Evolutionary conservation across 768 basidiomycete species (phyloP).

Genomic region (Tulasnella calospora): DNA sequence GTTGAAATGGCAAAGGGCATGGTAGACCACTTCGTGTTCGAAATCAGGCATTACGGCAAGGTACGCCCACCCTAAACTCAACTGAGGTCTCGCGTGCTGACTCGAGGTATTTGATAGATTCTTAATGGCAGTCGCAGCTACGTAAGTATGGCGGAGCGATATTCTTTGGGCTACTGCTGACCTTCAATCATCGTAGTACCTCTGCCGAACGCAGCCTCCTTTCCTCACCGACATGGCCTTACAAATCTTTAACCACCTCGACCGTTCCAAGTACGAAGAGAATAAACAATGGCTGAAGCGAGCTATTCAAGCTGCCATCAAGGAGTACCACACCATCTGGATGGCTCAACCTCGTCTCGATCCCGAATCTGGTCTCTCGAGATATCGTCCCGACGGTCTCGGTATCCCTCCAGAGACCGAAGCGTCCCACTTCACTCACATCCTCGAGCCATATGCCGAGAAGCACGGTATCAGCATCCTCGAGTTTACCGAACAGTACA

Average conservation of each 20-base stretch:
- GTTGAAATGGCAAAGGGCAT: conserved; percentile 94
- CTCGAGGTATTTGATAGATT: conserved; percentile 41
- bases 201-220: conserved; percentile 93
- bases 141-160: conserved; percentile 32
- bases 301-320: conserved; percentile 95
- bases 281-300: conserved; percentile 91
- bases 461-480: conserved; percentile 90
- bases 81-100: background rate
- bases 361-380: conserved; percentile 86
- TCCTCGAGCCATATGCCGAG: conserved; percentile 88
- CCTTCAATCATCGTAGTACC: conserved; percentile 51
- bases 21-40: conserved; percentile 98
- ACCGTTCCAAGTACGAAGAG: conserved; percentile 69
- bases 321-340: conserved; percentile 99
- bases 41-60: conserved; percentile 97
- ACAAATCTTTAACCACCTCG: conserved; percentile 95
- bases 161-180: background rate
- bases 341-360: conserved; percentile 91
- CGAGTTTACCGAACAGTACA: conserved; percentile 97
- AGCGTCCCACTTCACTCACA: conserved; percentile 95
- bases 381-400: conserved; percentile 87
- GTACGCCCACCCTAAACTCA: conserved; percentile 27
- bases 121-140: conserved; percentile 89
- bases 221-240: conserved; percentile 99
- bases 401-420: conserved; percentile 99